A percentile compares a stretch with the other conserved stretches of the same genome.
phyloP scores from a whole-genome alignment of 2,329 filamentous ascomycete species.

The Monosporascus sp. region DNA sequence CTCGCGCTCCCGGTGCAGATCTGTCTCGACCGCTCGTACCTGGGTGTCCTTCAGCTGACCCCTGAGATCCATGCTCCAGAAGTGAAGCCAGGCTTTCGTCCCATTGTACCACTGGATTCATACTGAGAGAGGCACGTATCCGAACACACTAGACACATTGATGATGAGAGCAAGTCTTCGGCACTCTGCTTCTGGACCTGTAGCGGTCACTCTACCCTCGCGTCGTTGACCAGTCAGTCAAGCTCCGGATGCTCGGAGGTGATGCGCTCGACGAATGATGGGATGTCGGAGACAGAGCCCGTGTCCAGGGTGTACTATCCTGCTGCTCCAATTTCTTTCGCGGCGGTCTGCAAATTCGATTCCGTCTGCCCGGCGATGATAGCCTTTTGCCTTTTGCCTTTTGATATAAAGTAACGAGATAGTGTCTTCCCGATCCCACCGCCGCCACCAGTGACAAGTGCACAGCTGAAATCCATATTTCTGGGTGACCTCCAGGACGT shows the following conservation, averaged over 20 bases:
- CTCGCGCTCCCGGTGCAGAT: conserved; percentile 48
- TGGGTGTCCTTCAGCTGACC: conserved; percentile 39
- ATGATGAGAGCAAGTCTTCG: conserved; percentile 41
- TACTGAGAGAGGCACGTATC: conserved; percentile 45
- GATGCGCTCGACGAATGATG: conserved; percentile 38
- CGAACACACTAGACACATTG: conserved; percentile 50
- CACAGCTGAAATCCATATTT: conserved; percentile 34
- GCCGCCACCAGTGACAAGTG: conserved; percentile 44
- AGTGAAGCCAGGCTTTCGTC: conserved; percentile 54
- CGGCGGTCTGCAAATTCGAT: conserved; percentile 40
- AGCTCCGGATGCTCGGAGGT: conserved; percentile 45
- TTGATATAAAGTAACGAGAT: conserved; percentile 38
- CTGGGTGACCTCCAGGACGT: too few species aligned
- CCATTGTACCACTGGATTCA: conserved; percentile 55
- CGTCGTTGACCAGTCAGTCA: conserved; percentile 56
- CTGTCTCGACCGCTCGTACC: conserved; percentile 44
- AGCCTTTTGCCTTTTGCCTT: conserved; percentile 44
- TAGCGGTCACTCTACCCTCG: conserved; percentile 51
- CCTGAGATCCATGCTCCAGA: conserved; percentile 49
- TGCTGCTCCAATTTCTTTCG: conserved; percentile 37
- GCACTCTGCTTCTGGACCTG: conserved; percentile 33
- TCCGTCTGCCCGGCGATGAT: conserved; percentile 51
- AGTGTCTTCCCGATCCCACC: conserved; percentile 48
- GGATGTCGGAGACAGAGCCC: conserved; percentile 36
- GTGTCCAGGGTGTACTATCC: conserved; percentile 50